Base-by-base conservation (phyloP, 139 green algal species). In the Haematococcus sp. region DNA sequence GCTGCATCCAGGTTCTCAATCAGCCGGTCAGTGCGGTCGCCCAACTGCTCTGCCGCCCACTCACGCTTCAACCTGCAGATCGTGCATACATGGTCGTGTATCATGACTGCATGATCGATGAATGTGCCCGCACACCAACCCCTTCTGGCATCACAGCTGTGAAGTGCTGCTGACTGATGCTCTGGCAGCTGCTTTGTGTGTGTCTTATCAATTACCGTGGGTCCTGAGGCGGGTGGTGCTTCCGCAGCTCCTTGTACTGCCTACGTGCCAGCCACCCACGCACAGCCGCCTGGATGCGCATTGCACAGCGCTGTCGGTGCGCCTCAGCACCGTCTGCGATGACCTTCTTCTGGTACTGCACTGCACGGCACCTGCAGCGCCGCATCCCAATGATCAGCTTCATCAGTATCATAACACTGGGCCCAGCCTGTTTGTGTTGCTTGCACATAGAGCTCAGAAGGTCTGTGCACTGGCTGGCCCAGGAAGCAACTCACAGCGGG, bases 401-500 rank as follows among this genome's bases (percentile, higher is more conserved):
- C n/a, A n/a, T n/a, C n/a, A n/a, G n/a, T n/a, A n/a, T n/a, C n/a
- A n/a, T n/a, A n/a, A n/a, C n/a, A n/a, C n/a, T n/a, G n/a, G n/a
- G n/a, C n/a, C n/a, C n/a, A n/a, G n/a, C n/a, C n/a, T n/a, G n/a
- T n/a, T n/a, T n/a, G n/a, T n/a, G n/a, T n/a, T n/a, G n/a, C n/a
- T n/a, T n/a, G n/a, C n/a, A n/a, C n/a, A n/a, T 11, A 49, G 40
- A 49, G 40, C 40, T 49, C 40, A n/a, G n/a, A n/a, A n/a, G n/a
- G n/a, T n/a, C n/a, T n/a, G n/a, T n/a, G n/a, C n/a, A n/a, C n/a
- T n/a, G n/a, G n/a, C n/a, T n/a, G n/a, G n/a, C n/a, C n/a, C n/a
- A n/a, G n/a, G n/a, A n/a, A n/a, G n/a, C n/a, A n/a, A 51, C 61
- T 51, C 61, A 94, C 52, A 94, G 72, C 7, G 89, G 88, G 79